These are phyloP conservation scores for Colletotrichum lindemuthianum DNA, from an alignment of 2,329 filamentous ascomycete genomes.

Conservation along the genomic window DNA sequence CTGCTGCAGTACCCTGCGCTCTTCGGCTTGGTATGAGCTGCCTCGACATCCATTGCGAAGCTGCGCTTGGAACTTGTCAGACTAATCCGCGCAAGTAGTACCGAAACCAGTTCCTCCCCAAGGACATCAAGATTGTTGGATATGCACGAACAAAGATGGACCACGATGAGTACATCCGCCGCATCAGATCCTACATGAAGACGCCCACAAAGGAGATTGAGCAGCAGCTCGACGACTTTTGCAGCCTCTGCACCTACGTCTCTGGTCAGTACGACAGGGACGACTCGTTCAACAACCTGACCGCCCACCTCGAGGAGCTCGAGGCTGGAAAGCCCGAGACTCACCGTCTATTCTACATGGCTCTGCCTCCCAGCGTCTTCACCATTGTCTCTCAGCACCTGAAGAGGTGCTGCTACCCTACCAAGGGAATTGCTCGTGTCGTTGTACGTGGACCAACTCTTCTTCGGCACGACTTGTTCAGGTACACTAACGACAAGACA, in stretches of 20 bases:
- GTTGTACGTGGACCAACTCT: slow-evolving; percentile 71
- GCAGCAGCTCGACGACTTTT: slow-evolving; percentile 93
- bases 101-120: slow-evolving; percentile 98
- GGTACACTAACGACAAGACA: slow-evolving; percentile 20
- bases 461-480: neutral
- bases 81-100: slow-evolving; percentile 66
- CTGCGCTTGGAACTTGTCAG: neutral
- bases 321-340: slow-evolving; percentile 85
- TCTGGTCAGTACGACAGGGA: slow-evolving; percentile 99
- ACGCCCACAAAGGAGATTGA: slow-evolving; percentile 97
- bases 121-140: slow-evolving; percentile 95
- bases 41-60: slow-evolving; percentile 4
- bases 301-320: slow-evolving; percentile 85
- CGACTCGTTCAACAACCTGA: slow-evolving; percentile 88
- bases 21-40: slow-evolving; percentile 87
- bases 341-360: slow-evolving; percentile 99
- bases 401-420: slow-evolving; percentile 96
- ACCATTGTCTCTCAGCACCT: slow-evolving; percentile 96
- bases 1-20: slow-evolving; percentile 85
- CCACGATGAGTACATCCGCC: slow-evolving; percentile 91
- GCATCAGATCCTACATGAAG: slow-evolving; percentile 98
- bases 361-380: slow-evolving; percentile 96
- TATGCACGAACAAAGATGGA: slow-evolving; percentile 99
- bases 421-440: slow-evolving; percentile 88
- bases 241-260: slow-evolving; percentile 87